Base-by-base conservation (phyloP, 1,284 basidiomycete species). In the Agaricales sp. region DNA sequence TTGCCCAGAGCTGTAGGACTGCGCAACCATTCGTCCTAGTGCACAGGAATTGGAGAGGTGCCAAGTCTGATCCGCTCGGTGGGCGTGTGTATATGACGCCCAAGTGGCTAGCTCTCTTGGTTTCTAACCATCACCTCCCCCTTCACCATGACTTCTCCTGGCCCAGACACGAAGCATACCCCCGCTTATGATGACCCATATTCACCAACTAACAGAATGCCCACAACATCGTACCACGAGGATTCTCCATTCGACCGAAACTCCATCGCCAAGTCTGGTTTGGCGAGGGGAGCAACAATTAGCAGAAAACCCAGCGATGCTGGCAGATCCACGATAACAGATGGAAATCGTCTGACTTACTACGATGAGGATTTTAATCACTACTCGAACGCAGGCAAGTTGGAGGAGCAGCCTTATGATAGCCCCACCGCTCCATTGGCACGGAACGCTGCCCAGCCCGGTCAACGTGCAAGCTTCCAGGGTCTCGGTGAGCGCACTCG, bases 401-500 rank as follows among this genome's bases (percentile, higher is more conserved):
- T 41, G 39, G n/a, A 41, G 19, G 39, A 50, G 38, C 44, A 56
- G 18, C 57, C 55, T 38, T 45, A 53, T 37, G 58, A 67, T 26
- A 73, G 68, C 39, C 61, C 67, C n/a, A 63, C 70, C 21, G 62
- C 59, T 4, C 64, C 71, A 6, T 61, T 82, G 24, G 67, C 78
- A 41, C 61, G 63, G 19, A 72, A 73, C 54, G 72, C 71, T 25
- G 67, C 70, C 38, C 66, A 61, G 45, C 66, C 67, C 50, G 67
- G 64, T 24, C 63, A 57, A 47, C 61, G 64, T 22, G 57, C 58
- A 12, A 63, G 59, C 37, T 80, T 74, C 55, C 66, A 78, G 53
- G 73, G 81, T 57, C 58, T 84, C 48, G 81, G 82, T 82, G 57
- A 43, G 71, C 54, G 20, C 18, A n/a, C n/a, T n/a, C 39, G 39